Evolutionary conservation across 345 rosid genomes (phyloP), one percentile per base, ranked within the genome.

Genomic region (Populus euphratica): DNA sequence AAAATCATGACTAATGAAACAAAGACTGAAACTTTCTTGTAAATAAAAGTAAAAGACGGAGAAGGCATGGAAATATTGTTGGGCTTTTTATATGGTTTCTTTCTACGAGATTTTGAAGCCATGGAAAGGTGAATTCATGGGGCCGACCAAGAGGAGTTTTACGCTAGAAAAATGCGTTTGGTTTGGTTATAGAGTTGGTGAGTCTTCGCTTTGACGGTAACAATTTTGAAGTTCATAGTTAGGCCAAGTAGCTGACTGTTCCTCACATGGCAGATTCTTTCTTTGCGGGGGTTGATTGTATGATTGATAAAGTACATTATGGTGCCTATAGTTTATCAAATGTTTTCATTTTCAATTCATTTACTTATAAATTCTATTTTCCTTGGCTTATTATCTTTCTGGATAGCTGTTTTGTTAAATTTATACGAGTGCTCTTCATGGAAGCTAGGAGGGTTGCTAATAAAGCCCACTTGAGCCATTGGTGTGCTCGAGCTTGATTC

Each of bases 101-200:
- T 86, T 75, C 83, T 84, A 25, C 38, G 59, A 20, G 83, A 83
- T 86, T 81, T 86, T 77, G 68, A 29, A 35, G 84, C 88, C 91
- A 88, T 87, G 38, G 59, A 50, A 29, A 29, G 29, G 66, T 39
- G 74, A 31, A 33, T 67, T 64, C 75, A 72, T 69, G 25, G 11
- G 56, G 65, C 38, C 33, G 65, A 62, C 38, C 33, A 13, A 14
- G 18, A 14, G 50, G 50, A 47, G 17, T 47, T 12, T 14, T 3
- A 44, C 17, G 18, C 50, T 13, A 44, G 50, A 44, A 44, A 44
- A 44, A 44, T 11, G 4, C 49, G 1, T 44, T 44, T 3, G n/a
- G 21, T 5, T 18, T 2, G 7, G 56, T 50, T 0, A 17, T 18
- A 20, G 0, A 33, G 59, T 17, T 6, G 56, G 56, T 50, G 56